Evolutionary conservation across 2,329 filamentous ascomycete species (phyloP).

Genomic region (Ophiocordyceps robertsii): DNA sequence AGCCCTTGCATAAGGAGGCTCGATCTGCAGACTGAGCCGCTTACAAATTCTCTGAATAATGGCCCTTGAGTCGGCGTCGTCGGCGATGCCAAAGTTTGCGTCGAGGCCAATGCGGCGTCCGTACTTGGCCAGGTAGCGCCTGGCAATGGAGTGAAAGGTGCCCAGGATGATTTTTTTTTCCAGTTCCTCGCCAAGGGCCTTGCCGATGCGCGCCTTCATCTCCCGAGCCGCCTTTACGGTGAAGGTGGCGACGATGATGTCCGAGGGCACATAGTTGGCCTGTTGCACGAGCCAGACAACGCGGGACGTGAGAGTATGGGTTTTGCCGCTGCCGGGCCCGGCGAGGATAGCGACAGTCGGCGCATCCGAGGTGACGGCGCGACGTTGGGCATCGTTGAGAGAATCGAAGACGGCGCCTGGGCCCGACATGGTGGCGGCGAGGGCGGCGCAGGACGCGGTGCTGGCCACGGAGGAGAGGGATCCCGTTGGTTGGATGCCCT

Average conservation of each 20-base stretch:
- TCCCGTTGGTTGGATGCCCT: too few relatives aligned
- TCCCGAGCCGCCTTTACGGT: conserved; percentile 89
- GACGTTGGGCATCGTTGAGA: conserved; percentile 41
- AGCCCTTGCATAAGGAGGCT: conserved; percentile 55
- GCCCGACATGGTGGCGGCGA: conserved; percentile 12
- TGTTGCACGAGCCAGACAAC: conserved; percentile 77
- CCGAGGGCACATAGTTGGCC: conserved; percentile 60
- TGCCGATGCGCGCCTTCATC: conserved; percentile 81
- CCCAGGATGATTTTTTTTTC: conserved; percentile 72
- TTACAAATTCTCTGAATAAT: conserved; percentile 78
- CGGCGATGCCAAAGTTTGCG: conserved; percentile 81
- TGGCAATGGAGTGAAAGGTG: conserved; percentile 88
- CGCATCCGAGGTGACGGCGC: conserved; percentile 38
- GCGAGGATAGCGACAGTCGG: conserved; percentile 52
- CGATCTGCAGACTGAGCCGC: conserved; percentile 51
- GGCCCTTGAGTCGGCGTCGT: conserved; percentile 64
- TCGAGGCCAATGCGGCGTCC: conserved; percentile 71
- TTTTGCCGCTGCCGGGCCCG: conserved; percentile 69
- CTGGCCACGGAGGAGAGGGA: too few relatives aligned
- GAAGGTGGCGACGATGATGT: conserved; percentile 92
- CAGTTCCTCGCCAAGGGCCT: conserved; percentile 62
- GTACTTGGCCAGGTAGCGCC: conserved; percentile 72
- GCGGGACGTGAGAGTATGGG: conserved; percentile 84
- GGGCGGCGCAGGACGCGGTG: too few relatives aligned
- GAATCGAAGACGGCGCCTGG: conserved; percentile 29